Evolutionary conservation across 148 eudicot genomes (phyloP).

Genomic region (Dysphania ambrosioides): DNA sequence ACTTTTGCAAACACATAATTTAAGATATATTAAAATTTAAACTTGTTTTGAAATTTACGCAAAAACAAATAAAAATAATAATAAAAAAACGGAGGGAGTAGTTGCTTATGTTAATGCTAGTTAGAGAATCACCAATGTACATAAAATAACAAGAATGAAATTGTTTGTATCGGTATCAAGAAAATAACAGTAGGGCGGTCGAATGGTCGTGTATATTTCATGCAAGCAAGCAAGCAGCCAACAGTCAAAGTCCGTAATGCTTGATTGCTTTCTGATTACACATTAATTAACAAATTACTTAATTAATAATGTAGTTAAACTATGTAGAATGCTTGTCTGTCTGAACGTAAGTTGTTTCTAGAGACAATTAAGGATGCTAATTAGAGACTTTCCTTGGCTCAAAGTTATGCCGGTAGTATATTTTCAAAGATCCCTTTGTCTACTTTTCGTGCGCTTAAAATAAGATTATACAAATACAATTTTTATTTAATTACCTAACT

Average conservation of each 20-base stretch:
- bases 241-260: slow-evolving; percentile 23
- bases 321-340: slow-evolving; percentile 17
- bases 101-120: too few relatives aligned
- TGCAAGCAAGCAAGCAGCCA: slow-evolving; percentile 19
- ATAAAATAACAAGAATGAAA: not conserved
- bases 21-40: too few relatives aligned
- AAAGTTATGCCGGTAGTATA: slow-evolving; percentile 21
- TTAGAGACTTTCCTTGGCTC: slow-evolving; percentile 24
- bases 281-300: not conserved
- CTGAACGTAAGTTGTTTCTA: slow-evolving; percentile 21
- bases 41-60: too few relatives aligned
- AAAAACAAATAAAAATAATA: too few relatives aligned
- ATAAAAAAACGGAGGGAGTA: too few relatives aligned
- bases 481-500: slow-evolving; percentile 27
- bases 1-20: too few relatives aligned
- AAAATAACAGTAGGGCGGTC: slow-evolving; percentile 20
- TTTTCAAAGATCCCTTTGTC: slow-evolving; percentile 15
- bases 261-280: not conserved
- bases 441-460: not conserved
- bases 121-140: too few relatives aligned
- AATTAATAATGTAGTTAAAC: not conserved
- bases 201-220: slow-evolving; percentile 21
- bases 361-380: slow-evolving; percentile 8
- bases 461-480: slow-evolving; percentile 10
- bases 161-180: not conserved